phyloP scores from a whole-genome alignment of 176 grass and related monocot species.

The Carex scoparia region DNA sequence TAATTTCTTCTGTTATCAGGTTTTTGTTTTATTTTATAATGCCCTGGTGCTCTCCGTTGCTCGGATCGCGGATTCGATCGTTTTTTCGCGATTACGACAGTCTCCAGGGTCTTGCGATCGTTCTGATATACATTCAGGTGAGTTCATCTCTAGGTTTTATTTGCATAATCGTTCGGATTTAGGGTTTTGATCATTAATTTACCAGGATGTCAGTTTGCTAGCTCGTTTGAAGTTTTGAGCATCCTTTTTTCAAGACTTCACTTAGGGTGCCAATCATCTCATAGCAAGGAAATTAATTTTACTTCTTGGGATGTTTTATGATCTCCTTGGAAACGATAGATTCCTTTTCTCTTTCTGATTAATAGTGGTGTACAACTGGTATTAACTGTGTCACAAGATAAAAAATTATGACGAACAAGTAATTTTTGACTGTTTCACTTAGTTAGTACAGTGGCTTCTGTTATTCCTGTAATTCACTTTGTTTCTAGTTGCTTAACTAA shows the following conservation, averaged over 20 bases:
- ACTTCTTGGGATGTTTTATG: not conserved
- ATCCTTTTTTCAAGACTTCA: not conserved
- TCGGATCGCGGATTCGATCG: slow-evolving; percentile 67
- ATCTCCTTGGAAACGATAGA: not conserved
- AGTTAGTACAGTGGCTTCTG: not conserved
- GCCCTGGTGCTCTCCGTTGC: slow-evolving; percentile 45
- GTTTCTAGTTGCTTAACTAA: not conserved
- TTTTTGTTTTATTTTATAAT: slow-evolving; percentile 30
- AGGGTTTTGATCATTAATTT: not conserved
- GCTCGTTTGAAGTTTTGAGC: not conserved
- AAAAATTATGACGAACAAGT: not conserved
- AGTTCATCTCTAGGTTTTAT: not conserved
- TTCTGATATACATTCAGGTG: slow-evolving; percentile 92
- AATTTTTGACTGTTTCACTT: not conserved
- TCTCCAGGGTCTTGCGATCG: slow-evolving; percentile 74
- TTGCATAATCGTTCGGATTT: not conserved
- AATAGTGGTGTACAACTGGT: not conserved
- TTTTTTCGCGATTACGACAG: slow-evolving; percentile 88
- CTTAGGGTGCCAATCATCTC: not conserved
- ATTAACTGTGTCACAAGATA: not conserved
- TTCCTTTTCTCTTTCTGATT: slow-evolving; percentile 15
- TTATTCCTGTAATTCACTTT: not conserved
- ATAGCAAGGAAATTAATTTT: slow-evolving; percentile 7
- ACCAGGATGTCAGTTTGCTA: not conserved
- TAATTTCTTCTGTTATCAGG: not conserved